phyloP scores from a whole-genome alignment of 148 eudicot species.

The Vaccinium myrtillus region DNA sequence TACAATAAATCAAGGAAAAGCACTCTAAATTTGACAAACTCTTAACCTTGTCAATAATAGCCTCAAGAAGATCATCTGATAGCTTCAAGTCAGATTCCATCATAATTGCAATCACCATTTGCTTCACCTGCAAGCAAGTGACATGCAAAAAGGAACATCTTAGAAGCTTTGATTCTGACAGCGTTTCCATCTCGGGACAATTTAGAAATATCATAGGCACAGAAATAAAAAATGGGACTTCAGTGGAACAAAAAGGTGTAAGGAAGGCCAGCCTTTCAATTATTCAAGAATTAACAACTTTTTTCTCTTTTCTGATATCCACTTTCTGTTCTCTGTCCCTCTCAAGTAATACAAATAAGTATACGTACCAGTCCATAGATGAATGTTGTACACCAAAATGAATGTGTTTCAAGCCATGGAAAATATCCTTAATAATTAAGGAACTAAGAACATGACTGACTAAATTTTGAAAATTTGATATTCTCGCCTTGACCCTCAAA shows the following conservation, averaged over 20 bases:
- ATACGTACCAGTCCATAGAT: neutral
- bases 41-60: conserved; percentile 73
- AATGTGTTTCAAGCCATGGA: neutral
- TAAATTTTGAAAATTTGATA: neutral
- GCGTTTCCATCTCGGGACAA: neutral
- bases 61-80: conserved; percentile 76
- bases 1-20: neutral
- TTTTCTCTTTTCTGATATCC: neutral
- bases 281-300: neutral
- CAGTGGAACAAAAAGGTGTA: neutral
- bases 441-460: neutral
- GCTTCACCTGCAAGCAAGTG: conserved; percentile 62
- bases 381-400: neutral
- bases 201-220: neutral
- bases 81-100: conserved; percentile 68
- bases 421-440: too few species aligned
- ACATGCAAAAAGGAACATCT: neutral
- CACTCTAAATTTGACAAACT: neutral
- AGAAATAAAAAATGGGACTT: neutral
- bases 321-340: neutral
- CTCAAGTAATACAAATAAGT: neutral
- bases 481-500: neutral
- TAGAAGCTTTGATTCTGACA: neutral
- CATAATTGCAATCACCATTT: conserved; percentile 84
- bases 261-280: neutral